Evolutionary conservation across 345 rosid genomes (phyloP).

Genomic region (Erysimum cheiranthoides): DNA sequence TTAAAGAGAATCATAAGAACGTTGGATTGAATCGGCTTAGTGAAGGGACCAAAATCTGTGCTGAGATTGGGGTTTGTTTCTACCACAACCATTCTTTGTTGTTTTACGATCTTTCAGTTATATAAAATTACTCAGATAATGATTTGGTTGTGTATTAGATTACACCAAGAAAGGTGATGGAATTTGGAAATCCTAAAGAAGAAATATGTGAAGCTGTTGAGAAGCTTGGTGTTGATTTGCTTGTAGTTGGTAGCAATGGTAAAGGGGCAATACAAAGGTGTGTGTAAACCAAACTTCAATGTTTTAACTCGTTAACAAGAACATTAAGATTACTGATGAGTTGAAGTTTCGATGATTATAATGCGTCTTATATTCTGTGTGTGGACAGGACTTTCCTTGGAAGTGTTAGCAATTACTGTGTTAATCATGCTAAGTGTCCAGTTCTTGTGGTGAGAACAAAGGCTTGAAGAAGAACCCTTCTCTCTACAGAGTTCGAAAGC

Average conservation of each 20-base stretch:
- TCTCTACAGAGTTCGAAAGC: background rate
- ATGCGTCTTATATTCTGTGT: background rate
- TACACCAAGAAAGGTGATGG: conserved; percentile 54
- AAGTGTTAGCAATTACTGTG: conserved; percentile 60
- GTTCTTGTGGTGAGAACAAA: conserved; percentile 59
- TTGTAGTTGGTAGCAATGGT: conserved; percentile 51
- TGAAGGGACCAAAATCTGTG: conserved; percentile 57
- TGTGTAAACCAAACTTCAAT: background rate
- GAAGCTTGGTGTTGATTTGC: conserved; percentile 63
- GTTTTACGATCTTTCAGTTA: background rate
- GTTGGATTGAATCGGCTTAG: conserved; percentile 45
- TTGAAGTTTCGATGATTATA: conserved; percentile 8
- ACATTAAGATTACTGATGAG: background rate
- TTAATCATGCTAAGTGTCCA: conserved; percentile 59
- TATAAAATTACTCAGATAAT: background rate
- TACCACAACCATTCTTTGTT: background rate
- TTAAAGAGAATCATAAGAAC: conserved; percentile 63
- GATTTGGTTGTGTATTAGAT: conserved; percentile 48
- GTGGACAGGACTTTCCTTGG: conserved; percentile 50
- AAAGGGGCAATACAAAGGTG: conserved; percentile 55
- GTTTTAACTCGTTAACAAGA: background rate
- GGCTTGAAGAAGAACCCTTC: conserved; percentile 31
- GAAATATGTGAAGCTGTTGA: conserved; percentile 65
- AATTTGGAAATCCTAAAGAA: conserved; percentile 64
- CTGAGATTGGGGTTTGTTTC: conserved; percentile 56